Percentiles rank a stretch among this genome's conserved stretches.
Conservation (phyloP, 2,329 filamentous ascomycete genomes). For the Arachnopeziza araneosa region DNA sequence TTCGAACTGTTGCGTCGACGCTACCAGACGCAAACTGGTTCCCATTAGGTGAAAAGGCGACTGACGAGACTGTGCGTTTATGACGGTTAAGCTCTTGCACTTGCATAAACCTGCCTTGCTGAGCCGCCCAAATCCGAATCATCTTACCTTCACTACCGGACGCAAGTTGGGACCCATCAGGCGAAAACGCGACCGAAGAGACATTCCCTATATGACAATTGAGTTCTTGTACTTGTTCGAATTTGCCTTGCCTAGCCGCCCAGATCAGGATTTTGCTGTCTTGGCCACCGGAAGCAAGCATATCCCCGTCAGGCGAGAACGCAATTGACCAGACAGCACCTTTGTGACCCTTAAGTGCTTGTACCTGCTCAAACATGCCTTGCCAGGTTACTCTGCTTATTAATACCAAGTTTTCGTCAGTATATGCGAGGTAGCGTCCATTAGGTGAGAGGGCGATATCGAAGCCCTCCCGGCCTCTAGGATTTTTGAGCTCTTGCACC, state of each 20-base stretch:
- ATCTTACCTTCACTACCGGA: conserved; percentile 96
- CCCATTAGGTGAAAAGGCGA: conserved; percentile 90
- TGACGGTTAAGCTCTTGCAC: conserved; percentile 89
- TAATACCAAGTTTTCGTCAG: no score
- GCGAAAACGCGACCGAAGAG: conserved; percentile 93
- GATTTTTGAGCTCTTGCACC: no score
- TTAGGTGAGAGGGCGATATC: no score
- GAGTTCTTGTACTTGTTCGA: conserved; percentile 72
- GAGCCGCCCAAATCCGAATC: conserved; percentile 93
- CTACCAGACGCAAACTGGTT: conserved; percentile 90
- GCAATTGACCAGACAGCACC: conserved; percentile 21
- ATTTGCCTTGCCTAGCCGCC: conserved; percentile 31
- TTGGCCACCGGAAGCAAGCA: no score
- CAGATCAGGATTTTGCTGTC: no score
- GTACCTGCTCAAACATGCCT: no score
- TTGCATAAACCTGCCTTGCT: conserved; percentile 78
- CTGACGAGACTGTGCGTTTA: conserved; percentile 93
- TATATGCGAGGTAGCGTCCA: no score
- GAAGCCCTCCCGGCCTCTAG: no score
- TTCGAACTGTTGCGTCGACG: conserved; percentile 97
- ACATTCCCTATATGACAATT: conserved; percentile 93
- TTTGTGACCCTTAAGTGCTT: no score
- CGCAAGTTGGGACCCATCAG: conserved; percentile 88
- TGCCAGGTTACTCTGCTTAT: no score
- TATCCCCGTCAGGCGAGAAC: conserved; percentile 78